Base-by-base conservation (phyloP, 73 alveolate genomes). In the Tetrahymena borealis region DNA sequence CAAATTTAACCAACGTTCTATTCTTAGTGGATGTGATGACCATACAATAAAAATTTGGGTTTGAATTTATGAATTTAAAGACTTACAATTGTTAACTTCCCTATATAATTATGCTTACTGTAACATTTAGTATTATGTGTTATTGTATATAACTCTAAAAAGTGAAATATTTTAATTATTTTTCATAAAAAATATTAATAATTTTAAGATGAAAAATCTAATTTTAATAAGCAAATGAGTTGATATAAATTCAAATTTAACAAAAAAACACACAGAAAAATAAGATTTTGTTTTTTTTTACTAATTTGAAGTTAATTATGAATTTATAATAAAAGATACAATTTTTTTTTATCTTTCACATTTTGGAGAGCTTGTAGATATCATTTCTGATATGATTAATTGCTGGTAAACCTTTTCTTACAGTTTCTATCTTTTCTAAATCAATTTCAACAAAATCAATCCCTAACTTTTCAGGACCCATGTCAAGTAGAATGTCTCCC, bases 391-490 rank as follows among this genome's bases (percentile, higher is more conserved):
- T 78, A 40, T 95, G 96, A 39, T 94, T 91, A 90, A 95, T 36
- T 78, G 93, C 94, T 11, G 98, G 98, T 78, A 95, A 90, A 94
- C 92, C 95, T 38, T 94, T 60, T 94, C 98, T 94, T 36, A 94
- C 41, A 32, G 33, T 13, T 28, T 91, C 85, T 12, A 95, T 93
- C 40, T 92, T 91, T 90, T 78, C 78, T 78, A 95, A 60, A 91
- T 95, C 96, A 13, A 95, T 92, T 28, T 95, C 96, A 36, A 91
- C 91, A 78, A 94, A 93, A 79, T 90, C 91, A 78, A 95, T 91
- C 4, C 91, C 40, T 79, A 60, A 35, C 35, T 94, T 96, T 85
- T 92, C 91, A 24, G 90, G 94, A 28, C 93, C 93, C 39, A 94
- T 96, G 32, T 91, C 42, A 38, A 92, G 78, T 43, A 95, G 90